Base-by-base conservation (phyloP, 768 basidiomycete genomes). In the Fomitopsis pulvina region DNA sequence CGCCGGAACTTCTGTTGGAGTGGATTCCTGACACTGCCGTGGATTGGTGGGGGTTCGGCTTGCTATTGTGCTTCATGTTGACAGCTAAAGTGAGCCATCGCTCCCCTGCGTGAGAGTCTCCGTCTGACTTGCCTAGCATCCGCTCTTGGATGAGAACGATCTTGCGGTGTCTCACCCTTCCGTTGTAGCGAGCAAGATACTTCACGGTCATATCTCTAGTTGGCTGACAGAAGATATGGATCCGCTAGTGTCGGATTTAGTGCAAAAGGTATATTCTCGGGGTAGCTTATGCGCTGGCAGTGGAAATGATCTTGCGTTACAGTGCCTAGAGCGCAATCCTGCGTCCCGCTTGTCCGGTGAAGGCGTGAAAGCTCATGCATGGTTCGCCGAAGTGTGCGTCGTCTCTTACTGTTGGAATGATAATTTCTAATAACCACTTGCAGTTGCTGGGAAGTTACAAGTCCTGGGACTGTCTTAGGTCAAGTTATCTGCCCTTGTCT, bases 241-340 rank as follows among this genome's bases (percentile, higher is more conserved):
- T 21, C 58, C 67, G 16, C 53, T 58, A 46, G 68, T 71, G 0
- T 57, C 66, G 24, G 74, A 77, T 59, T 60, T 82, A 38, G 69
- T 81, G 14, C 41, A 58, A 6, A 73, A 72, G 66, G 80, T 78
- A 50, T 18, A 22, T 29, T 9, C 11, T 34, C 26, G 3, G 21
- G 11, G 21, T 5, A 29, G 32, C 14, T 57, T 43, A 39, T 45
- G 24, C 12, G 4, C 6, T 40, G 20, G 39, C 32, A 18, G 6
- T 42, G 24, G 21, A 29, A 26, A 24, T 42, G 16, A 4, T 29
- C 45, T 44, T 27, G 43, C 45, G 39, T 37, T 12, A 14, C 59
- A 81, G 80, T 82, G 80, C 52, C 60, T 81, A 16, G 74, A 81
- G 63, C 71, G 75, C 21, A 82, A 83, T 59, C 73, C 81, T 12